These are phyloP conservation scores for Amanita muscaria DNA, from an alignment of 768 basidiomycete genomes.

Conservation along the genomic window DNA sequence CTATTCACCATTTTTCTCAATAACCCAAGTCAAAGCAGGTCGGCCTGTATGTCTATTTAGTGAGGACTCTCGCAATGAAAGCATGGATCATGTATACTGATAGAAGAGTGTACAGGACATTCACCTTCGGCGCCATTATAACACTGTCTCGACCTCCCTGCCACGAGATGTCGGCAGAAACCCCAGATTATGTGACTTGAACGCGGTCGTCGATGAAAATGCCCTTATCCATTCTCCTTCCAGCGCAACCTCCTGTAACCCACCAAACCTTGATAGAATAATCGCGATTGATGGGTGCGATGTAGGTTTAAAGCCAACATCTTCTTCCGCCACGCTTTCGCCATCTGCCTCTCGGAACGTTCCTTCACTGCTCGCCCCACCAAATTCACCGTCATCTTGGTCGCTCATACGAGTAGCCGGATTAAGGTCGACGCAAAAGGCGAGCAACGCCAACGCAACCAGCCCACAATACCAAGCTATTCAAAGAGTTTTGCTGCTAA, in stretches of 20 bases:
- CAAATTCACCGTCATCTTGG: background rate
- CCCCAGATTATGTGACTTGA: background rate
- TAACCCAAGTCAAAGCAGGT: background rate
- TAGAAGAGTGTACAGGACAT: background rate
- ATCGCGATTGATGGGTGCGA: background rate
- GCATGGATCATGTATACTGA: background rate
- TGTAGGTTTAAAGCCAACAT: too few species aligned
- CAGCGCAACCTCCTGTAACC: background rate
- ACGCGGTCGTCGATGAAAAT: background rate
- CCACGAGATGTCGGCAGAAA: too few species aligned
- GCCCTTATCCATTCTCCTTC: background rate
- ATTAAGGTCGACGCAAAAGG: background rate
- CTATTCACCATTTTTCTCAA: background rate
- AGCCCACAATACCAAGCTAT: background rate
- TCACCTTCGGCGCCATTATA: constrained; percentile 4
- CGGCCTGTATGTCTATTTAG: constrained; percentile 2
- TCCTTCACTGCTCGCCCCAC: background rate
- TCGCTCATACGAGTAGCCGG: background rate
- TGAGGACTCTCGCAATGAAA: background rate
- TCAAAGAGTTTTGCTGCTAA: constrained; percentile 9
- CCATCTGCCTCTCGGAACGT: background rate
- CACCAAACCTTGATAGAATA: background rate
- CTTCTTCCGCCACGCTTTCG: background rate
- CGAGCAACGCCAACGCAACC: background rate
- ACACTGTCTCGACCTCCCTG: background rate